phyloP scores from a whole-genome alignment of 441 rosid genomes.

The Kokia cookei region DNA sequence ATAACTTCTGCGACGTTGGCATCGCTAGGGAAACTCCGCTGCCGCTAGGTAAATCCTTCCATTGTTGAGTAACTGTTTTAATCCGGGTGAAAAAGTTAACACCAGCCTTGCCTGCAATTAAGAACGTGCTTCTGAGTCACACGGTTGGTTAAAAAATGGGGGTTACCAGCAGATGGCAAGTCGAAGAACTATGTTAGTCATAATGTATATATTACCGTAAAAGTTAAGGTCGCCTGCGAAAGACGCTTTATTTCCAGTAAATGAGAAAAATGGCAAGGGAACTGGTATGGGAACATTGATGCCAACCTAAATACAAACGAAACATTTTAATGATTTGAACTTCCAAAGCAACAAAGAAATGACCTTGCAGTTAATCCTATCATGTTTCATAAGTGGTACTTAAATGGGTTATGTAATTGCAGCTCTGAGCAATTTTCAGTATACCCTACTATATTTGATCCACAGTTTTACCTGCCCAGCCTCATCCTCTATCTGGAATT shows the following conservation, averaged over 20 bases:
- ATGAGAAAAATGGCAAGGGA: conserved; percentile 88
- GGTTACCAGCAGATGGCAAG: not conserved
- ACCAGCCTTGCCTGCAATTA: conserved; percentile 81
- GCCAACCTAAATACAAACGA: conserved; percentile 53
- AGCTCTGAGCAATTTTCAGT: not conserved
- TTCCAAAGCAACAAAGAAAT: not conserved
- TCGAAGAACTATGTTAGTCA: not conserved
- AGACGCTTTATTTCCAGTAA: conserved; percentile 84
- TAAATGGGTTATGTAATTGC: not conserved
- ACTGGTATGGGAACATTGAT: conserved; percentile 93
- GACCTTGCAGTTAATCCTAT: not conserved
- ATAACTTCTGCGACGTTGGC: conserved; percentile 84
- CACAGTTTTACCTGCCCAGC: conserved; percentile 51
- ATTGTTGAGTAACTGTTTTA: conserved; percentile 87
- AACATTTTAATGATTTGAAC: not conserved
- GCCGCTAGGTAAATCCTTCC: conserved; percentile 77
- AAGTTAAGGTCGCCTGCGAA: conserved; percentile 89
- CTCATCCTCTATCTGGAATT: conserved; percentile 41
- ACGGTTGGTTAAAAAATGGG: not conserved
- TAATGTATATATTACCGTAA: conserved; percentile 49
- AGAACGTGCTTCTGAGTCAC: not conserved
- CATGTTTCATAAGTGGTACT: not conserved
- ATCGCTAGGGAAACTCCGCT: conserved; percentile 74
- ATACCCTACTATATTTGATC: not conserved
- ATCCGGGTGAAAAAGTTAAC: conserved; percentile 84